Percentiles rank a stretch among this genome's conserved stretches.
Evolutionary conservation across 2,329 filamentous ascomycete genomes (phyloP).

Genomic region (Gnomoniopsis smithogilvyi): DNA sequence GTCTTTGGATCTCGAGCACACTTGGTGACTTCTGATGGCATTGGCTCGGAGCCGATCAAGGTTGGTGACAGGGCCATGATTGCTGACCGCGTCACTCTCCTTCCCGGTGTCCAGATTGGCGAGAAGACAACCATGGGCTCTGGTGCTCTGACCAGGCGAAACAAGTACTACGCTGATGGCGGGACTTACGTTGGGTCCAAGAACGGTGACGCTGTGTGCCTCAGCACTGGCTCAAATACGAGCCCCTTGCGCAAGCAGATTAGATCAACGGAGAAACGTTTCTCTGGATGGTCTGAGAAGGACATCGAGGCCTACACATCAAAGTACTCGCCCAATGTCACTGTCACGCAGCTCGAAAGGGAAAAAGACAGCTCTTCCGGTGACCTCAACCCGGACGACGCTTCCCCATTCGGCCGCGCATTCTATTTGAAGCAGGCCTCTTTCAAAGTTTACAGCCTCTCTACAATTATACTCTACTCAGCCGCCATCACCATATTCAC

Average conservation of each 20-base stretch:
- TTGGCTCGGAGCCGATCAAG: constrained; percentile 43
- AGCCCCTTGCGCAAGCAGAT: not conserved
- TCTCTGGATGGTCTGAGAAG: not conserved
- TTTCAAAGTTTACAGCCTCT: constrained; percentile 47
- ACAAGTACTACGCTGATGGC: constrained; percentile 39
- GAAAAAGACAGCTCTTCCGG: constrained; percentile 3
- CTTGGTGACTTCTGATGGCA: constrained; percentile 50
- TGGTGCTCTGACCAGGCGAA: constrained; percentile 46
- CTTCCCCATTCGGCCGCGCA: constrained; percentile 51
- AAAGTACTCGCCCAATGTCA: not conserved
- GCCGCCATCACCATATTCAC: constrained; percentile 42
- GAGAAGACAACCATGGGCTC: constrained; percentile 49
- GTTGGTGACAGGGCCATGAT: constrained; percentile 52
- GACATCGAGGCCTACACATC: not conserved
- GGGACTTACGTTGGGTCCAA: constrained; percentile 52
- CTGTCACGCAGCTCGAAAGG: not conserved
- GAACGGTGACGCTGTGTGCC: constrained; percentile 46
- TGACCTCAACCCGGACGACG: constrained; percentile 14
- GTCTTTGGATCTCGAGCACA: constrained; percentile 56
- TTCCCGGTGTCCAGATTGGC: constrained; percentile 49
- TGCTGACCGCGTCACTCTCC: constrained; percentile 50
- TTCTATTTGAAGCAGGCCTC: constrained; percentile 50
- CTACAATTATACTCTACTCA: constrained; percentile 48
- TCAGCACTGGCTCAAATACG: constrained; percentile 10
- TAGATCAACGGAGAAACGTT: constrained; percentile 11